These are phyloP conservation scores for Mycothermus thermophilus DNA, from an alignment of 495 filamentous ascomycete genomes.

Conservation along the genomic window DNA sequence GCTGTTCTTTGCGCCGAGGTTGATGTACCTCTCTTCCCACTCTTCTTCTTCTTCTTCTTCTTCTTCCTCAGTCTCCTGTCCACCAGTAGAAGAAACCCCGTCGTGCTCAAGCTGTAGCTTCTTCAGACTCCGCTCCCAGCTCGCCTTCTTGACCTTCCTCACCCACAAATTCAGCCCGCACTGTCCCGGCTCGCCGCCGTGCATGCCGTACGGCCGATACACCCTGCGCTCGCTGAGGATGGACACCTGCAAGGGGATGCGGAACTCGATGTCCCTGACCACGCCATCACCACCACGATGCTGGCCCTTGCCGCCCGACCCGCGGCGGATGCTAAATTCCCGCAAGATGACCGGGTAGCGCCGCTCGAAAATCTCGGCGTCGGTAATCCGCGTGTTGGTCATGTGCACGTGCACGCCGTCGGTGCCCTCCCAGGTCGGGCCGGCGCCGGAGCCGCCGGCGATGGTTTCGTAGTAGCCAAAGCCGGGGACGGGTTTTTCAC, in stretches of 20 bases:
- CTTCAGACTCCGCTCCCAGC: slow-evolving; percentile 30
- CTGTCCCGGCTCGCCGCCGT: slow-evolving; percentile 68
- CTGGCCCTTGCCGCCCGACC: slow-evolving; percentile 57
- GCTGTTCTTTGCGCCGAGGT: slow-evolving; percentile 87
- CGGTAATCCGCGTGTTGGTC: slow-evolving; percentile 98
- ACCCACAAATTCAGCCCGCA: slow-evolving; percentile 84
- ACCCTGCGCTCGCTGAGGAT: slow-evolving; percentile 83
- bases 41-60: slow-evolving; percentile 25
- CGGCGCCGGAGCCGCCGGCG: slow-evolving; percentile 82
- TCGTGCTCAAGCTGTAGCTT: slow-evolving; percentile 10
- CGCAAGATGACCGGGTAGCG: slow-evolving; percentile 80
- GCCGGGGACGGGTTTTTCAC: slow-evolving; percentile 46
- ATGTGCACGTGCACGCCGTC: slow-evolving; percentile 90
- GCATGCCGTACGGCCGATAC: slow-evolving; percentile 76
- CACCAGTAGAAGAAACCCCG: no score
- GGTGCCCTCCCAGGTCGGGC: slow-evolving; percentile 75
- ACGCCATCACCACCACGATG: slow-evolving; percentile 84
- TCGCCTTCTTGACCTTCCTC: slow-evolving; percentile 42
- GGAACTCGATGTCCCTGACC: slow-evolving; percentile 86
- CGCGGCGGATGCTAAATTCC: slow-evolving; percentile 61
- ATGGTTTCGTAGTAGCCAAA: slow-evolving; percentile 99
- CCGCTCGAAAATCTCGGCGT: slow-evolving; percentile 89
- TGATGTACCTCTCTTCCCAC: slow-evolving; percentile 56
- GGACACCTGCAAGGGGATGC: slow-evolving; percentile 72
- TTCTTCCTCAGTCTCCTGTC: slow-evolving; percentile 18